Base-by-base conservation (phyloP, 148 eudicot species). In the Diospyros kaki region DNA sequence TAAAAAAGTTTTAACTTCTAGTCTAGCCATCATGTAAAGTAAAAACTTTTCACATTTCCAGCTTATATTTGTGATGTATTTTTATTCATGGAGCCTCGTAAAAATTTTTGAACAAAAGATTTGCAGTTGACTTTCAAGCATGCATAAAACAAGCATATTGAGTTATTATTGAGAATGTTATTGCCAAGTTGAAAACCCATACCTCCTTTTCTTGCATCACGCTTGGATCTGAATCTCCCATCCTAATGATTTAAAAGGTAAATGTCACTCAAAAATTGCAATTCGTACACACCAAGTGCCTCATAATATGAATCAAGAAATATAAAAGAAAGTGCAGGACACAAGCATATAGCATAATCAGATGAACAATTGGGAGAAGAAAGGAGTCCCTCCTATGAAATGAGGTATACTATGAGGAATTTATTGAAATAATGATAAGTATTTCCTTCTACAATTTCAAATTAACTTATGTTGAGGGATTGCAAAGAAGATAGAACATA, bases 201-300 rank as follows among this genome's bases (percentile, higher is more conserved):
- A 94, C 98, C 98, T 92, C 96, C 96, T 84, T 94, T 92, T 69
- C 96, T 86, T 67, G 97, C 91, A 77, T 94, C 98, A 75, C 97
- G 96, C 82, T 92, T 94, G 81, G 98, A 89, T 87, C 96, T 89
- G 93, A 85, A 94, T 79, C 92, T 86, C 77, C 98, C 98, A 81
- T 94, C 98, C 98, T 94, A 82, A 71, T 78, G 78, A 88, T 75
- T 82, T 65, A 81, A 73, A 94, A 81, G 76, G 73, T 72, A 81
- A 78, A 86, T 46, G 86, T 86, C 84, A 92, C 68, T 81, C 58
- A 68, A 73, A 45, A 18, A 55, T 9, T 40, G 52, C 1, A 17
- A 28, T 40, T 58, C 7, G 44, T 18, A 58, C 9, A 58, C 43
- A 13, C 11, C n/a, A 73, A 77, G 15, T 59, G 76, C 10, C 63